Percentiles rank a stretch among this genome's conserved stretches.
phyloP scores from a whole-genome alignment of 345 rosid genomes.

The Salix purpurea region DNA sequence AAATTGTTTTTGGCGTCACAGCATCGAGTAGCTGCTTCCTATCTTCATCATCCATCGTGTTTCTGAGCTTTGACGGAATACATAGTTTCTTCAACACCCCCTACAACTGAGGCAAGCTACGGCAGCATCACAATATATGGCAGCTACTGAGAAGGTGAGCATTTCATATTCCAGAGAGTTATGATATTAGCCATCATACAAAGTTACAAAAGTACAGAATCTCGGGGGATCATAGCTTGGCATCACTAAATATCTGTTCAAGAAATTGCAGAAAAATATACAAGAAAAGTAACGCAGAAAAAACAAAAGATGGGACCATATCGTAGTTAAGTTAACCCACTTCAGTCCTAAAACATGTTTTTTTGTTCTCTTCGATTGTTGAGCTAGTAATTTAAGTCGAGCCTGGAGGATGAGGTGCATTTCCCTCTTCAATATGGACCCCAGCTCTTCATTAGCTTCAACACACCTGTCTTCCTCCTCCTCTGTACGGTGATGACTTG shows the following conservation, averaged over 20 bases:
- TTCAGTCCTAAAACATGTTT: background rate
- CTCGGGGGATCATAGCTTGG: background rate
- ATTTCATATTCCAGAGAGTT: background rate
- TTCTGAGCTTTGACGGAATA: background rate
- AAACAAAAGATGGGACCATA: background rate
- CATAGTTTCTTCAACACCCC: background rate
- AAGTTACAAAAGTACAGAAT: background rate
- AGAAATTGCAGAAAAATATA: background rate
- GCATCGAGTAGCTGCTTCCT: background rate
- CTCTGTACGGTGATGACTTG: conserved; percentile 31
- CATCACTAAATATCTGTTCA: background rate
- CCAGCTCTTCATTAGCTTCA: conserved; percentile 91
- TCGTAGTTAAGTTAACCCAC: background rate
- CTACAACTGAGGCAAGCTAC: background rate
- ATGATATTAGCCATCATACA: background rate
- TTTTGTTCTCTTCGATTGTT: background rate
- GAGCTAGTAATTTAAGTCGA: conserved; percentile 44
- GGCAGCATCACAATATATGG: background rate
- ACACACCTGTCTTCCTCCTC: conserved; percentile 62
- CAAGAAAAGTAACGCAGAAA: background rate
- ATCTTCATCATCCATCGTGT: background rate
- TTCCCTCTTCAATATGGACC: conserved; percentile 69
- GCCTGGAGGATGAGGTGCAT: conserved; percentile 89
- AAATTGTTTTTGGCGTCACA: background rate
- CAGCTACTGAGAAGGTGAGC: background rate